Conservation (phyloP, 169 alveolate genomes). For the Plasmodium coatneyi region DNA sequence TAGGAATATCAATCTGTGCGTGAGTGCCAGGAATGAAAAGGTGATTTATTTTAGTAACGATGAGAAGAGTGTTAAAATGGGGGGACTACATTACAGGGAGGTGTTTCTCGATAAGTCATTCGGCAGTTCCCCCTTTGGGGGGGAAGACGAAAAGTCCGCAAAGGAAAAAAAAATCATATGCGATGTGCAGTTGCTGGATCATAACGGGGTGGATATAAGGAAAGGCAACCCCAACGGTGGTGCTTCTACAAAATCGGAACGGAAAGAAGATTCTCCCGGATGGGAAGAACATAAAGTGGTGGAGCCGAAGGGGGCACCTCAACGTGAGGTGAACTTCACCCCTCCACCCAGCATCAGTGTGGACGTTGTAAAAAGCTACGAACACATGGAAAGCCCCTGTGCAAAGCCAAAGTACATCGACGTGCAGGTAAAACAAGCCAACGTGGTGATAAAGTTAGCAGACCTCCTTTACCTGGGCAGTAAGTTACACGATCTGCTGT, state of each 20-base stretch:
- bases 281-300: not conserved
- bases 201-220: not conserved
- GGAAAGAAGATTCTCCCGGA: not conserved
- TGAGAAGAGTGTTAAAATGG: not conserved
- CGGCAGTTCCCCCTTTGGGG: not conserved
- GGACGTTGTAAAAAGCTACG: not conserved
- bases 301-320: not conserved
- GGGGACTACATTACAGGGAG: not conserved
- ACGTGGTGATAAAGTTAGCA: not conserved
- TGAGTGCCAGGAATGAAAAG: not conserved
- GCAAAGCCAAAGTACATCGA: slow-evolving; percentile 8
- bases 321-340: not conserved
- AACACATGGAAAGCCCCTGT: not conserved
- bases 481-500: slow-evolving; percentile 3
- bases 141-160: not conserved
- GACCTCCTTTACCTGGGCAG: slow-evolving; percentile 25
- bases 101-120: not conserved
- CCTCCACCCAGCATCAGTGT: not conserved
- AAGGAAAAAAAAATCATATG: not conserved
- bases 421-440: slow-evolving; percentile 7
- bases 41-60: slow-evolving; percentile 6
- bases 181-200: not conserved
- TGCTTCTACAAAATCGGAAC: not conserved
- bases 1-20: slow-evolving; percentile 3
- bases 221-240: not conserved